phyloP scores from a whole-genome alignment of 2,329 filamentous ascomycete species.

The Juglanconis juglandina region DNA sequence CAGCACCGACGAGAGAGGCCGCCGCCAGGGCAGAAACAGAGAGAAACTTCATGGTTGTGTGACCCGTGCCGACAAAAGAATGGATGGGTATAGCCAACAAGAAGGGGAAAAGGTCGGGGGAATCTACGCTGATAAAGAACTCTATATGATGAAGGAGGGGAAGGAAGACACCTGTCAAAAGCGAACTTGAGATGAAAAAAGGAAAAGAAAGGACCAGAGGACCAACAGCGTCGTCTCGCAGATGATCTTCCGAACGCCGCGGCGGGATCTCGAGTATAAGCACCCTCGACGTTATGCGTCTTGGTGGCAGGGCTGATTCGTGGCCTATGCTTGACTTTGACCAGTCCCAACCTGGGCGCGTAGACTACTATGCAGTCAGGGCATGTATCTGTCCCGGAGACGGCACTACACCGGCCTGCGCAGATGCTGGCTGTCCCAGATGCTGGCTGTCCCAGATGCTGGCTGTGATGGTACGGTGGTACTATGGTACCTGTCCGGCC shows the following conservation, averaged over 20 bases:
- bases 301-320: constrained; percentile 1
- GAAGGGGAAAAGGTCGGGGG: background rate
- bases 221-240: constrained; percentile 1
- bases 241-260: constrained; percentile 5
- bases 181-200: background rate
- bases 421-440: background rate
- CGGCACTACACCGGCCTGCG: background rate
- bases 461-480: no score
- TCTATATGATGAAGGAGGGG: background rate
- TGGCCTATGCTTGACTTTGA: background rate
- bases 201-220: constrained; percentile 1
- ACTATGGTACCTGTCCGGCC: no score
- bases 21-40: constrained; percentile 31
- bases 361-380: no score
- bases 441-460: background rate
- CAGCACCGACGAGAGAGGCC: constrained; percentile 19
- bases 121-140: background rate
- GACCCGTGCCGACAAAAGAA: background rate
- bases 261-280: constrained; percentile 3
- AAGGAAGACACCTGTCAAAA: background rate
- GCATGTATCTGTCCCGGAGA: no score
- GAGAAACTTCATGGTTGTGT: constrained; percentile 31
- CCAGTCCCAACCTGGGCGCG: background rate
- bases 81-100: constrained; percentile 3
- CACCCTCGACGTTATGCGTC: constrained; percentile 1